These are phyloP conservation scores for Colletotrichum neosansevieriae DNA, from an alignment of 2,329 filamentous ascomycete species.

Conservation along the genomic window DNA sequence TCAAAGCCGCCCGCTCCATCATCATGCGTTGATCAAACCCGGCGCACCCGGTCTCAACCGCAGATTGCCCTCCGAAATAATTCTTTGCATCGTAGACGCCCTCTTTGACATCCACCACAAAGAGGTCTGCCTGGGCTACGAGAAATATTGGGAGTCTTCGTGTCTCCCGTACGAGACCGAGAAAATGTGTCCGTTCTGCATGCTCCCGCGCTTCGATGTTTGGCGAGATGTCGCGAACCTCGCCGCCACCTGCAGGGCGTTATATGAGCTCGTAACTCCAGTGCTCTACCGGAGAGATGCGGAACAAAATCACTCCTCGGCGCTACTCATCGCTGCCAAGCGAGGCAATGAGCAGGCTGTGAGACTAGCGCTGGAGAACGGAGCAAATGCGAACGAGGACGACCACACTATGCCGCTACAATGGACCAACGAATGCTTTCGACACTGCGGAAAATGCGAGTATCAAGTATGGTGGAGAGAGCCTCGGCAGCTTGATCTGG, in stretches of 20 bases:
- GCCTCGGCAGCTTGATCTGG: conserved; percentile 31
- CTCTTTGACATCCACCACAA: conserved; percentile 31
- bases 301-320: conserved; percentile 30
- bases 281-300: conserved; percentile 32
- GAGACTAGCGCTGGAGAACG: conserved; percentile 48
- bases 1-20: not conserved
- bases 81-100: conserved; percentile 37
- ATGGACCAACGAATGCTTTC: conserved; percentile 39
- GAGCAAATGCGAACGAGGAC: conserved; percentile 49
- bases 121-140: conserved; percentile 33
- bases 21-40: conserved; percentile 20
- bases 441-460: conserved; percentile 32
- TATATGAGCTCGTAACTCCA: conserved; percentile 31
- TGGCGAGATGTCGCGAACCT: conserved; percentile 37
- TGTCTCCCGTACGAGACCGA: conserved; percentile 35
- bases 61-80: conserved; percentile 33
- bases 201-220: conserved; percentile 38
- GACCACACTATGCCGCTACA: conserved; percentile 43
- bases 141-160: conserved; percentile 38
- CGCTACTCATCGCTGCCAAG: conserved; percentile 33
- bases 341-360: conserved; percentile 21
- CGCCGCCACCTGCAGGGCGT: conserved; percentile 28
- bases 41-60: conserved; percentile 18
- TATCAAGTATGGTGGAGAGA: conserved; percentile 39
- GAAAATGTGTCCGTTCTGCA: conserved; percentile 35